These are phyloP conservation scores for Stemphylium vesicarium DNA, from an alignment of 2,329 filamentous ascomycete species.

Conservation along the genomic window DNA sequence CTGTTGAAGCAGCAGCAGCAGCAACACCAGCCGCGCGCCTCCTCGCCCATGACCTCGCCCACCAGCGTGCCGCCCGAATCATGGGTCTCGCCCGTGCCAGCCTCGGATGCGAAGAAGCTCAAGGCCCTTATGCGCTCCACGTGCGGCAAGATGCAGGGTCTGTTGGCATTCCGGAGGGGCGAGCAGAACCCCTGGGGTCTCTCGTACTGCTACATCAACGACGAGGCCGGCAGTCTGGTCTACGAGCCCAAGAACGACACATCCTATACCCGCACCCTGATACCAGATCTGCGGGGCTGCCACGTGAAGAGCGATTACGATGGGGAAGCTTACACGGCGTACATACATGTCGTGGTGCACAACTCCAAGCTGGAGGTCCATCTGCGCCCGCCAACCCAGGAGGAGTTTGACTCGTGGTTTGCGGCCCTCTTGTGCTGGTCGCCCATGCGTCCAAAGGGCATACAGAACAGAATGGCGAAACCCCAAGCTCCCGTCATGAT, in stretches of 20 bases:
- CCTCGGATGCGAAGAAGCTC: constrained; percentile 73
- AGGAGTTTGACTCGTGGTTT: constrained; percentile 79
- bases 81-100: constrained; percentile 54
- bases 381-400: constrained; percentile 67
- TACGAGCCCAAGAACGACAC: constrained; percentile 73
- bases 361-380: constrained; percentile 66
- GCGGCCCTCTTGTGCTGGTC: constrained; percentile 84
- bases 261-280: constrained; percentile 66
- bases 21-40: constrained; percentile 15
- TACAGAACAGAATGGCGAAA: constrained; percentile 61
- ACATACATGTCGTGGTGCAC: constrained; percentile 59
- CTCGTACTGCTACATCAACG: constrained; percentile 80
- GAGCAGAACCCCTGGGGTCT: constrained; percentile 68
- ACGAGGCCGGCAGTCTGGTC: constrained; percentile 75
- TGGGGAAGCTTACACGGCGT: constrained; percentile 56
- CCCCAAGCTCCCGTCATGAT: constrained; percentile 50
- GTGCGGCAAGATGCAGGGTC: constrained; percentile 80
- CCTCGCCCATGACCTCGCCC: constrained; percentile 30
- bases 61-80: constrained; percentile 40
- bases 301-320: constrained; percentile 63
- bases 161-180: constrained; percentile 73
- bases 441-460: constrained; percentile 68
- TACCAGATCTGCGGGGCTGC: constrained; percentile 78
- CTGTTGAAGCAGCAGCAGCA: constrained; percentile 38
- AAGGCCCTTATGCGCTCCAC: constrained; percentile 77